phyloP scores from a whole-genome alignment of 192 early-diverging fungal genomes.

The Linnemannia schmuckeri region DNA sequence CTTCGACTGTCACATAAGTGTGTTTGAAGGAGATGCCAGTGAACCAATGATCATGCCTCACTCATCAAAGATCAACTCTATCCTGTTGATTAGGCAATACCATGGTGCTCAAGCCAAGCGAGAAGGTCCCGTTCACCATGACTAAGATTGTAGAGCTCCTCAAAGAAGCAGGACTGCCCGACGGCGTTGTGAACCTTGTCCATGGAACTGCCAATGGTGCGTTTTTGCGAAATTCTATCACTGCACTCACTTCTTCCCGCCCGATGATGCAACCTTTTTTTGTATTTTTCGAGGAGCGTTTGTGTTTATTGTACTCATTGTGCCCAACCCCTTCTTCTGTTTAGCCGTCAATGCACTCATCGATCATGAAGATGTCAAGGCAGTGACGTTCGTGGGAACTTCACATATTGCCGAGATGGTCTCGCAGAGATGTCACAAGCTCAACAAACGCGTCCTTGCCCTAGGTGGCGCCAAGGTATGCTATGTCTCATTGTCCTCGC shows the following conservation, averaged over 20 bases:
- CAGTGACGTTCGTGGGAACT: constrained; percentile 87
- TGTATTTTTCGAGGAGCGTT: not conserved
- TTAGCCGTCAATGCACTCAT: constrained; percentile 68
- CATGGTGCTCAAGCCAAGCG: constrained; percentile 82
- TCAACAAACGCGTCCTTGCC: constrained; percentile 80
- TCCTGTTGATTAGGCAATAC: constrained; percentile 65
- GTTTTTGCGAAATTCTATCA: constrained; percentile 58
- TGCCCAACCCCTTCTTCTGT: not conserved
- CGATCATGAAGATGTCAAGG: constrained; percentile 72
- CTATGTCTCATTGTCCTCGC: not conserved
- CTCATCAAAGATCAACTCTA: not conserved
- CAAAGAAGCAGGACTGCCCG: constrained; percentile 72
- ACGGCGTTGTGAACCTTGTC: constrained; percentile 84
- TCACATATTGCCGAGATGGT: constrained; percentile 80
- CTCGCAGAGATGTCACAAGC: constrained; percentile 54
- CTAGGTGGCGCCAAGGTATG: constrained; percentile 75
- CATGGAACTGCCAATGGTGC: constrained; percentile 71
- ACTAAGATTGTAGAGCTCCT: constrained; percentile 70
- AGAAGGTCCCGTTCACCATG: constrained; percentile 89
- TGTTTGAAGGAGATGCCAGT: not conserved
- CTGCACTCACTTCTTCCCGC: not conserved
- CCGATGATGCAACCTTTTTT: not conserved
- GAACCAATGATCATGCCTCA: constrained; percentile 48
- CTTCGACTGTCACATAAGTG: not conserved
- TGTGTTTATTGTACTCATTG: not conserved